Percentiles rank a stretch among this genome's conserved stretches.
phyloP scores from a whole-genome alignment of 192 early-diverging fungal species.

The Coemansia sp. region DNA sequence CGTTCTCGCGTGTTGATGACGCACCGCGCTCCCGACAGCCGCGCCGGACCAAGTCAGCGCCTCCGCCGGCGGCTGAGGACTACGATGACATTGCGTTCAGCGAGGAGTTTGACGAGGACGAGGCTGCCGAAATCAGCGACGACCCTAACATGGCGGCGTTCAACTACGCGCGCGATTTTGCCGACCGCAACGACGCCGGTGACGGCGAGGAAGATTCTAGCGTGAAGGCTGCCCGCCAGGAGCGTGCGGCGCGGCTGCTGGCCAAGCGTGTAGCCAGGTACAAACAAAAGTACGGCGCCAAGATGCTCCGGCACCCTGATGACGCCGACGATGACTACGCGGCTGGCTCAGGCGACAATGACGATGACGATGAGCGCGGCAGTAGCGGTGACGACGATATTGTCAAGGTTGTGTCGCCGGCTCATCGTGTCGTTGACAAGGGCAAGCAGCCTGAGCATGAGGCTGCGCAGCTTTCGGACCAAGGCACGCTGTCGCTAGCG shows the following conservation, averaged over 20 bases:
- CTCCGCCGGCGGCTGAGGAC: not conserved
- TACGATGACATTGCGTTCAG: not conserved
- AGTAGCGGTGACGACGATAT: no score
- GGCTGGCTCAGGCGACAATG: not conserved
- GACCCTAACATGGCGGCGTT: conserved; percentile 12
- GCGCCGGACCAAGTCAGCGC: not conserved
- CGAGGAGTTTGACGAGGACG: not conserved
- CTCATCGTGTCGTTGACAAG: no score
- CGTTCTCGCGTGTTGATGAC: no score
- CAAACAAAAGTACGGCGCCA: conserved; percentile 33
- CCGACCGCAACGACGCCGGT: conserved; percentile 2
- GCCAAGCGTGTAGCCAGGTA: conserved; percentile 32
- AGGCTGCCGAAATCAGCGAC: not conserved
- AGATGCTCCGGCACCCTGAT: conserved; percentile 16
- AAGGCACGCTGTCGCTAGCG: conserved; percentile 22
- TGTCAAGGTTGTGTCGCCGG: no score
- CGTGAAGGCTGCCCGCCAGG: conserved; percentile 14
- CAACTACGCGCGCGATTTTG: conserved; percentile 9
- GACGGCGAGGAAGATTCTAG: conserved; percentile 16
- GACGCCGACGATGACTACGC: not conserved
- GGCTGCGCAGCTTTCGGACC: not conserved
- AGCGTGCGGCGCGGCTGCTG: conserved; percentile 19
- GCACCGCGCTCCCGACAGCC: no score
- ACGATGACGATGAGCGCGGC: no score
- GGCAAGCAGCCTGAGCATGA: conserved; percentile 2